Evolutionary conservation across 1,139 yeast species (phyloP).

Genomic region (Nakaseomyces nivariensis): DNA sequence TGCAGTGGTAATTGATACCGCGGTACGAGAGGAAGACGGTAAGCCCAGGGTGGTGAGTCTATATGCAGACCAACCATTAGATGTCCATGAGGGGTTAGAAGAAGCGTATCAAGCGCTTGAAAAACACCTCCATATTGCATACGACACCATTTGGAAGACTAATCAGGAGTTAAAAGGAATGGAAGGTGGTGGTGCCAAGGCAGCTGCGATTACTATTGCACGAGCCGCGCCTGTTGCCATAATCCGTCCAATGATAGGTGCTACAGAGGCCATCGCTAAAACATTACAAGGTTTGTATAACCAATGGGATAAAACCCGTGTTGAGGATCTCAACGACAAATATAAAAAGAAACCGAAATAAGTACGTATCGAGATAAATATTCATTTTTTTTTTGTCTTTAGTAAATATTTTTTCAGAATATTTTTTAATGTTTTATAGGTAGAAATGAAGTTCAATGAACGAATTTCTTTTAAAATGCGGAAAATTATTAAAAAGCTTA

Average conservation of each 20-base stretch:
- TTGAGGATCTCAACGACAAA: slow-evolving; percentile 41
- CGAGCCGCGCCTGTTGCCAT: slow-evolving; percentile 73
- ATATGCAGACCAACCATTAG: slow-evolving; percentile 77
- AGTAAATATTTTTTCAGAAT: too few relatives aligned
- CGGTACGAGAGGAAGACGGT: slow-evolving; percentile 31
- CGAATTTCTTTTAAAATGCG: too few relatives aligned
- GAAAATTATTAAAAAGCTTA: too few relatives aligned
- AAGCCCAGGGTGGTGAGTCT: slow-evolving; percentile 51
- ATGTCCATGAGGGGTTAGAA: slow-evolving; percentile 58
- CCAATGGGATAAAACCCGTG: slow-evolving; percentile 59
- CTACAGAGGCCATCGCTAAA: slow-evolving; percentile 81
- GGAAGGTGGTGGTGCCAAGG: slow-evolving; percentile 45
- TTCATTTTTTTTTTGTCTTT: too few relatives aligned
- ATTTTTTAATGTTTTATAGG: too few relatives aligned
- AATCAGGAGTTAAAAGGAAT: slow-evolving; percentile 51
- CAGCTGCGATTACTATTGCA: slow-evolving; percentile 52
- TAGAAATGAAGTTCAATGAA: too few relatives aligned
- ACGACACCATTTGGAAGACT: slow-evolving; percentile 50
- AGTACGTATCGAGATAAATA: too few relatives aligned
- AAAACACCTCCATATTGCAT: slow-evolving; percentile 56
- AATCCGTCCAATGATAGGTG: slow-evolving; percentile 81
- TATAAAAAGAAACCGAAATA: slow-evolving; percentile 29
- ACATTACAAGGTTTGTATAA: slow-evolving; percentile 78
- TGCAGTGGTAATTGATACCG: slow-evolving; percentile 23
- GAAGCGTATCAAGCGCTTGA: slow-evolving; percentile 68